Evolutionary conservation across 305 asterid species (phyloP).

Genomic region (Fraxinus ornus): DNA sequence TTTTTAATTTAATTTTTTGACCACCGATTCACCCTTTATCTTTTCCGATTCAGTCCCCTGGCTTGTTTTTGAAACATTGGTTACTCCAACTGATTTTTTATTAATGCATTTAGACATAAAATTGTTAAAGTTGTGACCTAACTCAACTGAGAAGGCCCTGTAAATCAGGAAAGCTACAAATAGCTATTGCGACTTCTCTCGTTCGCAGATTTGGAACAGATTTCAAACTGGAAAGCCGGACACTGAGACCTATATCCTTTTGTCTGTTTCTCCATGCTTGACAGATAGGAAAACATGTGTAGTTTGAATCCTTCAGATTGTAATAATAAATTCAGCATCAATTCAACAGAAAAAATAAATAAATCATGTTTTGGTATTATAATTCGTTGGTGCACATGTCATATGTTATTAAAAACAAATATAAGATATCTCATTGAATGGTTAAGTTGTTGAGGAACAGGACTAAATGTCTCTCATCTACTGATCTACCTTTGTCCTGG

Average conservation of each 20-base stretch:
- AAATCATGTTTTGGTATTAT: not conserved
- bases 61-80: not conserved
- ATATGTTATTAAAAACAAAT: not conserved
- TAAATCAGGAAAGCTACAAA: not conserved
- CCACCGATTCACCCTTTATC: not conserved
- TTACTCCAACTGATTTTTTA: slow-evolving; percentile 1
- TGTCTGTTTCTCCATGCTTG: not conserved
- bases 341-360: not conserved
- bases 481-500: slow-evolving; percentile 7
- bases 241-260: not conserved
- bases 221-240: not conserved
- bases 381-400: not conserved
- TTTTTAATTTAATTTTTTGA: not conserved
- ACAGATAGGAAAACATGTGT: not conserved
- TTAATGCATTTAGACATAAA: not conserved
- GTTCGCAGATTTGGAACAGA: not conserved
- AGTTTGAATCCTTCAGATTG: not conserved
- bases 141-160: not conserved
- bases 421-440: not conserved
- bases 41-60: not conserved
- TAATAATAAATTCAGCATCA: not conserved
- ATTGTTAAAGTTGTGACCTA: not conserved
- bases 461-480: not conserved
- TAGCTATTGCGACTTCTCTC: not conserved
- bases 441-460: not conserved